Conservation (phyloP, 164 flowering plant species). For the Pachysandra terminalis region DNA sequence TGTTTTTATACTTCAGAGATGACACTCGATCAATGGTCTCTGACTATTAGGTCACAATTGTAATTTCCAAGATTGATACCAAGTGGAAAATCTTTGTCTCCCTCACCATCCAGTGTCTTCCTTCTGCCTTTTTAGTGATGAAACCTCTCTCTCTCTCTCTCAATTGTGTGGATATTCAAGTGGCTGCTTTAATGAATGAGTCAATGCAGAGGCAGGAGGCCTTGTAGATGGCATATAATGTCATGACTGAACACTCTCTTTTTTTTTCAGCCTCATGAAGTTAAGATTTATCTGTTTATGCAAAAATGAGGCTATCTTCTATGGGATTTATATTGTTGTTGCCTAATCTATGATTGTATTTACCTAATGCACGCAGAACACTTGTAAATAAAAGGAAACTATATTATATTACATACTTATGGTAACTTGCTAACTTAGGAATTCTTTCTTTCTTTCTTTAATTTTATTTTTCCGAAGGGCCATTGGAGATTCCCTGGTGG, state of each 20-base stretch:
- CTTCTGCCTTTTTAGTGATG: neutral
- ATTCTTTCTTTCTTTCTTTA: neutral
- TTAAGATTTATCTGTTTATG: neutral
- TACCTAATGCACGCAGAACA: neutral
- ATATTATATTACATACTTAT: neutral
- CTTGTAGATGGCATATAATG: neutral
- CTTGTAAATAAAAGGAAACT: neutral
- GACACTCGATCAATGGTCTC: no score
- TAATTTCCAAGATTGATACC: neutral
- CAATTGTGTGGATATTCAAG: no score
- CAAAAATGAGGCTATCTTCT: no score
- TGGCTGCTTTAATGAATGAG: neutral
- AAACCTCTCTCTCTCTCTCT: neutral
- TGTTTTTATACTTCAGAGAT: no score
- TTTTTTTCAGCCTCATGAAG: neutral
- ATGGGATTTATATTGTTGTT: neutral
- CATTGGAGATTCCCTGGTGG: constrained; percentile 99
- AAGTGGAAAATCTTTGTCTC: neutral
- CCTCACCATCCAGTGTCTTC: neutral
- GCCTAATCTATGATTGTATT: neutral
- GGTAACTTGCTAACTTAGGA: neutral
- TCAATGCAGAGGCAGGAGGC: neutral
- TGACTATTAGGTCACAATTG: no score
- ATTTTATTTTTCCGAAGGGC: constrained; percentile 49
- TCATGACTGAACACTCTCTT: neutral